phyloP scores from a whole-genome alignment of 441 rosid genomes.

The Jatropha podagrica region DNA sequence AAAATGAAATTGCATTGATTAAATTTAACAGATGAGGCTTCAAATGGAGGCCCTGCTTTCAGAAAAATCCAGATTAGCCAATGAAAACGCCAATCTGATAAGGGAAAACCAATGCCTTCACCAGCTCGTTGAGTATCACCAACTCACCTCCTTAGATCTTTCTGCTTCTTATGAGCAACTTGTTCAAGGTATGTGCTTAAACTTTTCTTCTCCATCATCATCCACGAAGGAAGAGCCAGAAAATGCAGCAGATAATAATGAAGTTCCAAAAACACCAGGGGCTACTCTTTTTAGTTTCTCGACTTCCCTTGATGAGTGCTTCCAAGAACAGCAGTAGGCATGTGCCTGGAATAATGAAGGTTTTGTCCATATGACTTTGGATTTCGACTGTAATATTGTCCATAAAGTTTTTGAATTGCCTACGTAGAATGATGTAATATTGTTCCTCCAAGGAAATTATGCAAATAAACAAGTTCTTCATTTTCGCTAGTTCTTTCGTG shows the following conservation, averaged over 20 bases:
- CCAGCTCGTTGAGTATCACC: slow-evolving; percentile 85
- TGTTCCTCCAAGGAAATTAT: neutral
- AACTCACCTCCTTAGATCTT: slow-evolving; percentile 68
- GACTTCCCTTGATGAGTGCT: slow-evolving; percentile 36
- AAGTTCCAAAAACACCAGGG: slow-evolving; percentile 24
- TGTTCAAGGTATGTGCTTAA: slow-evolving; percentile 62
- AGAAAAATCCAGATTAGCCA: slow-evolving; percentile 85
- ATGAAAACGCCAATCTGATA: slow-evolving; percentile 68
- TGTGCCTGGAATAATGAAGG: neutral
- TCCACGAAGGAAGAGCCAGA: slow-evolving; percentile 21
- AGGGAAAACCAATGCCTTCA: slow-evolving; percentile 91
- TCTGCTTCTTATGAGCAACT: slow-evolving; percentile 73
- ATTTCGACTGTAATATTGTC: slow-evolving; percentile 5
- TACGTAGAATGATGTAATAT: neutral
- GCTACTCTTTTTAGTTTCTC: slow-evolving; percentile 23
- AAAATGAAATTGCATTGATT: neutral
- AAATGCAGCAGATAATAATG: slow-evolving; percentile 11
- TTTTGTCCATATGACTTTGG: neutral
- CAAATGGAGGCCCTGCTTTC: slow-evolving; percentile 86
- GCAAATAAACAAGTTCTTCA: too few species aligned
- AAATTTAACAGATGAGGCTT: slow-evolving; percentile 65
- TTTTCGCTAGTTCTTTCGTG: too few species aligned
- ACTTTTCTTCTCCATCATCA: slow-evolving; percentile 70
- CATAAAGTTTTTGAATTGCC: neutral
- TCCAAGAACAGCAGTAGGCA: slow-evolving; percentile 25